Percentiles rank a stretch among this genome's conserved stretches.
phyloP scores from a whole-genome alignment of 2,329 filamentous ascomycete genomes.

The Arthrinium phaeospermum region DNA sequence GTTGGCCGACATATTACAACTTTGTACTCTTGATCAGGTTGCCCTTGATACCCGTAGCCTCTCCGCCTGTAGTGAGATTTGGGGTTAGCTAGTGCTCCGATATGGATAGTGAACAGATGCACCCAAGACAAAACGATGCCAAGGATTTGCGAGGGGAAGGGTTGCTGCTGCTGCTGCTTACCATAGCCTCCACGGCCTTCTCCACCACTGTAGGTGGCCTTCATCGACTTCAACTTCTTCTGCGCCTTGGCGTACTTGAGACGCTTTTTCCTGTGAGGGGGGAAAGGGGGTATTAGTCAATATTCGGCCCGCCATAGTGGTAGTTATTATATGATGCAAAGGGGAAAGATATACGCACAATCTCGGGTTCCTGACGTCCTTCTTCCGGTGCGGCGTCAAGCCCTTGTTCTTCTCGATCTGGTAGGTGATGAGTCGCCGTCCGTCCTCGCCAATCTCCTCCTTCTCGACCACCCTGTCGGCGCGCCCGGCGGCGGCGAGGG shows the following conservation, averaged over 20 bases:
- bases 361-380: constrained; percentile 59
- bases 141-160: background rate
- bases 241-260: constrained; percentile 85
- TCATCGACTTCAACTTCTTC: constrained; percentile 93
- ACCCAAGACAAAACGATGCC: background rate
- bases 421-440: constrained; percentile 92
- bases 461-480: constrained; percentile 67
- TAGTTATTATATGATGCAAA: background rate
- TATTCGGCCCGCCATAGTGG: background rate
- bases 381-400: constrained; percentile 57
- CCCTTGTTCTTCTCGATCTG: constrained; percentile 98
- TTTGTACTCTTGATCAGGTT: constrained; percentile 92
- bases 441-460: constrained; percentile 77
- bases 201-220: constrained; percentile 83
- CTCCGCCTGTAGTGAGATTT: constrained; percentile 60
- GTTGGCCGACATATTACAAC: constrained; percentile 58
- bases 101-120: background rate
- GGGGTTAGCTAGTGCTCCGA: background rate
- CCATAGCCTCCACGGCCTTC: constrained; percentile 85
- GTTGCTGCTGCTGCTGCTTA: background rate
- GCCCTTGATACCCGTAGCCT: constrained; percentile 94
- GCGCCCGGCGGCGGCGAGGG: constrained; percentile 66
- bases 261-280: constrained; percentile 6
- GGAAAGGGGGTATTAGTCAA: background rate
- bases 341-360: background rate